Evolutionary conservation across 768 basidiomycete genomes (phyloP).

Genomic region (Nidularia pulvinata): DNA sequence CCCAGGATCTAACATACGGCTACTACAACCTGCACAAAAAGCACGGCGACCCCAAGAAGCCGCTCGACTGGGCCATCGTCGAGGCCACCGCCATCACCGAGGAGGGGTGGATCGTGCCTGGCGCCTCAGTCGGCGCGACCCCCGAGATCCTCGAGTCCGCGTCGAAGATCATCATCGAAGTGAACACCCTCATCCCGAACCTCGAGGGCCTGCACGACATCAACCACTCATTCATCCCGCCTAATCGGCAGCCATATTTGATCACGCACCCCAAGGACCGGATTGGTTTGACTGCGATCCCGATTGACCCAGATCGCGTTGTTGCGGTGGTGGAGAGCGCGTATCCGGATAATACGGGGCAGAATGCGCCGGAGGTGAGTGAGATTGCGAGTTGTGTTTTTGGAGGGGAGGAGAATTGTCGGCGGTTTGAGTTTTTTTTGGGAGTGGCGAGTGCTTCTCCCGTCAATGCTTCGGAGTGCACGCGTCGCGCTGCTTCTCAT

Average conservation of each 20-base stretch:
- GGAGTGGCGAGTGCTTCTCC: no score
- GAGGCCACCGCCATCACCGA: slow-evolving; percentile 50
- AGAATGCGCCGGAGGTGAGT: slow-evolving; percentile 40
- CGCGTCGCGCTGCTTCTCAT: no score
- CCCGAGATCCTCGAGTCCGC: slow-evolving; percentile 47
- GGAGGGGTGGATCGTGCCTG: slow-evolving; percentile 45
- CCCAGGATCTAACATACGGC: slow-evolving; percentile 46
- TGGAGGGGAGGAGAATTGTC: background rate
- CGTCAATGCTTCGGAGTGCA: no score
- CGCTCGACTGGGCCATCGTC: slow-evolving; percentile 48
- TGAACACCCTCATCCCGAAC: slow-evolving; percentile 45
- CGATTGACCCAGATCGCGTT: slow-evolving; percentile 48
- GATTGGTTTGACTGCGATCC: slow-evolving; percentile 41
- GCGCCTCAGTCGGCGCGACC: slow-evolving; percentile 44
- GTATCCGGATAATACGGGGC: slow-evolving; percentile 42
- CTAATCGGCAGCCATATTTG: slow-evolving; percentile 40
- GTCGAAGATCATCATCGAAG: slow-evolving; percentile 49
- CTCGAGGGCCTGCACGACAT: slow-evolving; percentile 49
- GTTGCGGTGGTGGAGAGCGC: slow-evolving; percentile 40
- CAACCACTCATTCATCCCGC: slow-evolving; percentile 41
- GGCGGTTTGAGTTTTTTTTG: no score
- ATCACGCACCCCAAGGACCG: slow-evolving; percentile 41
- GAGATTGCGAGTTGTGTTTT: background rate
- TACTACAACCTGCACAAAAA: slow-evolving; percentile 42
- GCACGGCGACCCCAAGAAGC: slow-evolving; percentile 41